A percentile compares a stretch with the other conserved stretches of the same genome.
Evolutionary conservation across 345 rosid genomes (phyloP).

Genomic region (Clausena lansium): DNA sequence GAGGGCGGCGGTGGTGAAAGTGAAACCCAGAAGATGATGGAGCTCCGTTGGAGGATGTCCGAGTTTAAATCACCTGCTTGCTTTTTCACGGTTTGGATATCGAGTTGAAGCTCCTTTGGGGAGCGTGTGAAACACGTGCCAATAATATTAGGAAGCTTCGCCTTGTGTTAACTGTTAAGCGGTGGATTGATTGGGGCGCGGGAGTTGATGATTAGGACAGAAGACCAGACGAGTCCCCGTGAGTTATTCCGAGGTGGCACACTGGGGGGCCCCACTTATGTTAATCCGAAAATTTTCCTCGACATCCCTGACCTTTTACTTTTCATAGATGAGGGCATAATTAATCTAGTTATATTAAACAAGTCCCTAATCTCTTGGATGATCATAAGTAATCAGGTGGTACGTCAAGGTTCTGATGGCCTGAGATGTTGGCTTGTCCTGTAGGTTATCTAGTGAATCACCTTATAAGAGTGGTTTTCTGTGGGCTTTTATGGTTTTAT

Average conservation of each 20-base stretch:
- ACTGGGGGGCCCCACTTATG: neutral
- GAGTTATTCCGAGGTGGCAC: slow-evolving; percentile 5
- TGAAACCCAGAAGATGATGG: neutral
- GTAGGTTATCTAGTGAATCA: too few relatives aligned
- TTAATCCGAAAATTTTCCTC: neutral
- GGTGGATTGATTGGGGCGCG: neutral
- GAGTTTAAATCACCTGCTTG: neutral
- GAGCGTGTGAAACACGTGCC: slow-evolving; percentile 13
- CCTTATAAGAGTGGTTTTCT: too few relatives aligned
- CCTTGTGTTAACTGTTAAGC: neutral
- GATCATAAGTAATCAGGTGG: too few relatives aligned
- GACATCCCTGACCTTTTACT: neutral
- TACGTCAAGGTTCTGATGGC: too few relatives aligned
- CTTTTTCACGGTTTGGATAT: neutral
- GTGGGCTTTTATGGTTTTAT: too few relatives aligned
- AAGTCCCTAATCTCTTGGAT: too few relatives aligned
- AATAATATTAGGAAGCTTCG: neutral
- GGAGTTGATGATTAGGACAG: neutral
- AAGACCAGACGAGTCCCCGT: slow-evolving; percentile 2
- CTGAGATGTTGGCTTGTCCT: fast-evolving
- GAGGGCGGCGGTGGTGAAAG: neutral
- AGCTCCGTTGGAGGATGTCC: slow-evolving; percentile 12
- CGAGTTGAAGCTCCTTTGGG: neutral
- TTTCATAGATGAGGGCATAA: neutral
- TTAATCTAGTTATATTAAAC: too few relatives aligned